Evolutionary conservation across 139 green algal genomes (phyloP).

Genomic region (Ulvella scutata): DNA sequence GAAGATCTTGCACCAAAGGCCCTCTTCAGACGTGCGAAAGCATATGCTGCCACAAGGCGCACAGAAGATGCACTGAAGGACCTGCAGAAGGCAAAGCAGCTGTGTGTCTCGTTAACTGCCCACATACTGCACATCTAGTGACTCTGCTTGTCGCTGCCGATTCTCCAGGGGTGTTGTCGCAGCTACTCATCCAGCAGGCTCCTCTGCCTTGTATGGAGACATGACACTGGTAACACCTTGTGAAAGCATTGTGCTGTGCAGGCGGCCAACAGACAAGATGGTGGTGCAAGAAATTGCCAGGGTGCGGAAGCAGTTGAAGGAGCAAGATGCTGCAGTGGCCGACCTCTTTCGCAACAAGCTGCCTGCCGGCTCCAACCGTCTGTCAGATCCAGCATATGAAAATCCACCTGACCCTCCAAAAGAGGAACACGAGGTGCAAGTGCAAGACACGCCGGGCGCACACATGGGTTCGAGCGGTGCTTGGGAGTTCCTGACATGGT

Average conservation of each 20-base stretch:
- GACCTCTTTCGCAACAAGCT: constrained; percentile 12
- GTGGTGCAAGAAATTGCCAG: constrained; percentile 11
- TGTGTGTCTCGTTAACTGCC: constrained; percentile 11
- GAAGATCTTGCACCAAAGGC: constrained; percentile 37
- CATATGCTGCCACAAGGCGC: constrained; percentile 27
- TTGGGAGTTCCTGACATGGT: too few relatives aligned
- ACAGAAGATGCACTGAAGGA: constrained; percentile 41
- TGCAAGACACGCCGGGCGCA: too few relatives aligned
- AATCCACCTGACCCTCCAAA: too few relatives aligned
- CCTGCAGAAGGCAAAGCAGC: constrained; percentile 24
- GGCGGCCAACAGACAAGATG: not conserved
- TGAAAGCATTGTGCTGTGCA: too few relatives aligned
- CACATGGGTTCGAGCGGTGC: too few relatives aligned
- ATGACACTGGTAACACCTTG: too few relatives aligned
- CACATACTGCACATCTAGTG: not conserved
- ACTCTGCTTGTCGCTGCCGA: not conserved
- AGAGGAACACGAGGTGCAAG: too few relatives aligned
- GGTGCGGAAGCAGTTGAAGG: constrained; percentile 8
- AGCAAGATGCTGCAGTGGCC: constrained; percentile 12
- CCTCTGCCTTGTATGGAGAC: too few relatives aligned
- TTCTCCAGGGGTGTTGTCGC: not conserved
- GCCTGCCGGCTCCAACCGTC: too few relatives aligned
- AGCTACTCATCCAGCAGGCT: not conserved
- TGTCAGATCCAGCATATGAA: too few relatives aligned
- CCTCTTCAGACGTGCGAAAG: constrained; percentile 50